phyloP scores from a whole-genome alignment of 306 rosid species.

The Sicyos baderoa region DNA sequence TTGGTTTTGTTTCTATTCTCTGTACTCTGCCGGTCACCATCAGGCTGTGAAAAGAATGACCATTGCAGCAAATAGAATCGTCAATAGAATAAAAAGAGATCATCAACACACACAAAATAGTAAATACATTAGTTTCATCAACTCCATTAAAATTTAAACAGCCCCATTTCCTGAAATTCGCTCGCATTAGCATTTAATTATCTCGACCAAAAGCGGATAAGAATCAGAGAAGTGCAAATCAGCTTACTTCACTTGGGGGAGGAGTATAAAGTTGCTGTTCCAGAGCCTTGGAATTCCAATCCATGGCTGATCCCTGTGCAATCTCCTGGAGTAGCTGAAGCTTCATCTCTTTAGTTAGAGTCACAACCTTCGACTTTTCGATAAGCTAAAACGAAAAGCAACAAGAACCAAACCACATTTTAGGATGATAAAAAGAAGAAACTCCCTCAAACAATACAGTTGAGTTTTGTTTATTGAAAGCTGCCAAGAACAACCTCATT shows the following conservation, averaged over 20 bases:
- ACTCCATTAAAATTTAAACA: too few species aligned
- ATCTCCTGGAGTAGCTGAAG: slow-evolving; percentile 51
- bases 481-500: slow-evolving; percentile 46
- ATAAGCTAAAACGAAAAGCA: slow-evolving; percentile 35
- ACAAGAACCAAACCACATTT: slow-evolving; percentile 1
- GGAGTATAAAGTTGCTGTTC: slow-evolving; percentile 39
- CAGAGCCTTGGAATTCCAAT: slow-evolving; percentile 57
- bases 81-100: slow-evolving; percentile 3
- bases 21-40: not conserved
- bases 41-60: slow-evolving; percentile 1
- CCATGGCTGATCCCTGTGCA: slow-evolving; percentile 51
- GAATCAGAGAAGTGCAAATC: not conserved
- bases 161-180: too few species aligned
- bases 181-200: too few species aligned
- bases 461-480: not conserved
- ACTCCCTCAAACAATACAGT: not conserved
- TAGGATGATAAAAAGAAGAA: not conserved
- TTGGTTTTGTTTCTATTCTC: not conserved
- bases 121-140: too few species aligned
- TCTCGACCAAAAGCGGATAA: too few species aligned
- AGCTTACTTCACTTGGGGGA: slow-evolving; percentile 28
- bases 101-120: not conserved
- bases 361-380: slow-evolving; percentile 36
- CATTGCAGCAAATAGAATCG: not conserved
- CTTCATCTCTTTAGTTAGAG: slow-evolving; percentile 51